Conservation (phyloP, 164 flowering plant species). For the Dillenia turbinata region DNA sequence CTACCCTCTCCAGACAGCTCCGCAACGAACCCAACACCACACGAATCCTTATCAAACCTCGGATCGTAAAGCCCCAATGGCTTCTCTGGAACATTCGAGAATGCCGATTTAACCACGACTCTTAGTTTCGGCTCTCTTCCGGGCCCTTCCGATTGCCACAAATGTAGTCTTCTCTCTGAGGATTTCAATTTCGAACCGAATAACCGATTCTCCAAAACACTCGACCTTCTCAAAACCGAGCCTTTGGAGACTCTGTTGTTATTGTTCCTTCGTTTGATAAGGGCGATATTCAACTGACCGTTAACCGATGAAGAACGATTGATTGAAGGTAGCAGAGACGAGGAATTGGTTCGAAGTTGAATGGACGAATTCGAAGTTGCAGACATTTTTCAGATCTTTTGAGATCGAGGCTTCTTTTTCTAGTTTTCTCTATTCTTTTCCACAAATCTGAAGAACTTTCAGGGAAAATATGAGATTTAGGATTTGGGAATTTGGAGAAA, state of each 20-base stretch:
- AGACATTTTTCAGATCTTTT: slow-evolving; percentile 27
- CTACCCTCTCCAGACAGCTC: slow-evolving; percentile 86
- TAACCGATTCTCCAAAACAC: slow-evolving; percentile 32
- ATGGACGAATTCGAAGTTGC: slow-evolving; percentile 29
- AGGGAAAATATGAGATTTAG: neutral
- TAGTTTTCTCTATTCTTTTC: neutral
- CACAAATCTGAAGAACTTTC: neutral
- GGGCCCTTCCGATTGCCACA: slow-evolving; percentile 69
- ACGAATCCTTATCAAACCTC: slow-evolving; percentile 86
- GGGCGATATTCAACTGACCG: slow-evolving; percentile 24
- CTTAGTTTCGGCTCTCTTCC: slow-evolving; percentile 59
- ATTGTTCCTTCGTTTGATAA: slow-evolving; percentile 12
- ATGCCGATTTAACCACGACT: slow-evolving; percentile 42
- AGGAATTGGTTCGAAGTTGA: slow-evolving; percentile 21
- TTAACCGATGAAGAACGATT: slow-evolving; percentile 7
- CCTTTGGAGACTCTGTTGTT: slow-evolving; percentile 16
- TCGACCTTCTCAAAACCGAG: slow-evolving; percentile 12
- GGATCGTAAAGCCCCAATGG: slow-evolving; percentile 94
- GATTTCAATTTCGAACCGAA: slow-evolving; percentile 40
- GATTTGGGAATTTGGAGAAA: too few species aligned
- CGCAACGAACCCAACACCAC: slow-evolving; percentile 98
- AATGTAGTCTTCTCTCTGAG: slow-evolving; percentile 38
- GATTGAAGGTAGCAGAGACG: slow-evolving; percentile 13
- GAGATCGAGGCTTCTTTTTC: neutral
- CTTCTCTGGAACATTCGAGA: slow-evolving; percentile 91